Conservation (phyloP, 1,284 basidiomycete species). For the Veloboletus limbatus region DNA sequence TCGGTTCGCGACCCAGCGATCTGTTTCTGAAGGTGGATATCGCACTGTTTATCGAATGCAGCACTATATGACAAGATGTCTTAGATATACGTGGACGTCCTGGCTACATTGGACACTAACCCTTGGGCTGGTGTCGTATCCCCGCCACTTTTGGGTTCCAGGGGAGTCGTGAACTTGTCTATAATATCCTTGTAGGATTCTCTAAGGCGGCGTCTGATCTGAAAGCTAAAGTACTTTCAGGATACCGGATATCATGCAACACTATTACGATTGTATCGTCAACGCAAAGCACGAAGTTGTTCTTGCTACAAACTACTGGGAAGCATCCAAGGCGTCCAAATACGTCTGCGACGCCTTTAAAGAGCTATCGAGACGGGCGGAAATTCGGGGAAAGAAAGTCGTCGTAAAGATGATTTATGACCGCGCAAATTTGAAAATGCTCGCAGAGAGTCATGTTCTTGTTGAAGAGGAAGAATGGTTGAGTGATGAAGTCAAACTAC, state of each 20-base stretch:
- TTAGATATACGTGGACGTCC: slow-evolving; percentile 55
- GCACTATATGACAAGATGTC: background rate
- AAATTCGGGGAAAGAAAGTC: slow-evolving; percentile 47
- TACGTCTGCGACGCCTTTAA: slow-evolving; percentile 53
- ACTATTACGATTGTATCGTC: slow-evolving; percentile 55
- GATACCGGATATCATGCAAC: slow-evolving; percentile 63
- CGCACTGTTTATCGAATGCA: background rate
- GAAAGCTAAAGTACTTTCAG: slow-evolving; percentile 28
- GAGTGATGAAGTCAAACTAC: slow-evolving; percentile 51
- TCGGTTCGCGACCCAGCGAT: slow-evolving; percentile 45
- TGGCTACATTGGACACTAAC: slow-evolving; percentile 50
- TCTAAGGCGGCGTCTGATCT: background rate
- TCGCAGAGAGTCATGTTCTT: slow-evolving; percentile 53
- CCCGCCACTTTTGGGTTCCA: slow-evolving; percentile 54
- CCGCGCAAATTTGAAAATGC: slow-evolving; percentile 58
- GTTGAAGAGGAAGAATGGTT: slow-evolving; percentile 50
- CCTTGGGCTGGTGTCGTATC: slow-evolving; percentile 53
- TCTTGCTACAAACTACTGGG: slow-evolving; percentile 60
- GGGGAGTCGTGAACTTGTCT: slow-evolving; percentile 54
- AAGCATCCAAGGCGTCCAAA: slow-evolving; percentile 50
- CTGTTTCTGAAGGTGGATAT: slow-evolving; percentile 43
- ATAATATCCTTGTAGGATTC: slow-evolving; percentile 42
- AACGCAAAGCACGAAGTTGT: slow-evolving; percentile 59
- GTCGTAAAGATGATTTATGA: slow-evolving; percentile 68
- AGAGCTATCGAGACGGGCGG: slow-evolving; percentile 51